A percentile compares a stretch with the other conserved stretches of the same genome.
Conservation (phyloP, 495 filamentous ascomycete genomes). For the Aspergillus indologenus region DNA sequence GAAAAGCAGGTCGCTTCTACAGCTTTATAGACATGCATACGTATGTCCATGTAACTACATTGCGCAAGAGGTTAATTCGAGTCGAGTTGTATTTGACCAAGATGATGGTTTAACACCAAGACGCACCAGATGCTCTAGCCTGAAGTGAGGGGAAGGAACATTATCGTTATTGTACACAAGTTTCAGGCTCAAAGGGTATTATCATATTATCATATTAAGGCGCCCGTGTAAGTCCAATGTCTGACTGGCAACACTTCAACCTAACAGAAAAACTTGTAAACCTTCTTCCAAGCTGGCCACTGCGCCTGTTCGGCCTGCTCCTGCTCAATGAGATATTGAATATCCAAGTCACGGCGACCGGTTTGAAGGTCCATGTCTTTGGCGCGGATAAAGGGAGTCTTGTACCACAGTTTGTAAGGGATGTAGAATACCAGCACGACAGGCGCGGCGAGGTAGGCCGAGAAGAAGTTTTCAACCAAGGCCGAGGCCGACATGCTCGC, state of each 20-base stretch:
- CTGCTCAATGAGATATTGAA: conserved; percentile 68
- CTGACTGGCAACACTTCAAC: background rate
- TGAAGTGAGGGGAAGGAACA: background rate
- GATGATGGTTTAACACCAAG: background rate
- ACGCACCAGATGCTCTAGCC: background rate
- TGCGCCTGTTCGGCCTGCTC: conserved; percentile 66
- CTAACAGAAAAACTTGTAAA: conserved; percentile 58
- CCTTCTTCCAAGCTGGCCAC: conserved; percentile 86
- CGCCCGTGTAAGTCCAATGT: background rate
- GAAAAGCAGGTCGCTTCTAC: no score
- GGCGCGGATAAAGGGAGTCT: conserved; percentile 61
- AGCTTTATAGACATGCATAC: no score
- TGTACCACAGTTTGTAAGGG: conserved; percentile 73
- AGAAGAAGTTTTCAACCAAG: conserved; percentile 66
- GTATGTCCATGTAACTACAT: no score
- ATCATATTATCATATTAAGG: background rate
- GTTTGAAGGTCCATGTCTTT: conserved; percentile 82
- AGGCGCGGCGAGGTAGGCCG: conserved; percentile 75
- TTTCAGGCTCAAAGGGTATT: background rate
- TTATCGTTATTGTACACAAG: conserved; percentile 6
- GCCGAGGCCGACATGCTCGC: conserved; percentile 35
- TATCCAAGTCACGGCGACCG: conserved; percentile 83
- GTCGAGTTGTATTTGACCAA: background rate
- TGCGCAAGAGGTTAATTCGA: background rate
- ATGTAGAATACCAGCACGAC: conserved; percentile 75